A percentile compares a stretch with the other conserved stretches of the same genome.
These are phyloP conservation scores for Aphanomyces invadans DNA, from an alignment of 352 stramenopile genomes.

Conservation along the genomic window DNA sequence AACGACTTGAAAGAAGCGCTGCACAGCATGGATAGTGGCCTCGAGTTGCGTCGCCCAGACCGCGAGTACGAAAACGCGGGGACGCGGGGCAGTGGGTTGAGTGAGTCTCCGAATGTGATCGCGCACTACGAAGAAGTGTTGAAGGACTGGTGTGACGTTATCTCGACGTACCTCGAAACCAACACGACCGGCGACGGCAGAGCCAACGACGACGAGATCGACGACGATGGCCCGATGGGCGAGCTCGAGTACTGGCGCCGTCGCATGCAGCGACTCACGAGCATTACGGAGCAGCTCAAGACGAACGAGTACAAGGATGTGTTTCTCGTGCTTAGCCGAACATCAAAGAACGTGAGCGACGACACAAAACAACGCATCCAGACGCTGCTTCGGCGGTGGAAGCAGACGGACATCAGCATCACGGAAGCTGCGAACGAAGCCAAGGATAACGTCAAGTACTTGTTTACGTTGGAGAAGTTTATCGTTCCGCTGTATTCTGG, in stretches of 20 bases:
- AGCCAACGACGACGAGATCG: conserved; percentile 55
- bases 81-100: conserved; percentile 40
- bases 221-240: conserved; percentile 90
- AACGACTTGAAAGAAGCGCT: conserved; percentile 92
- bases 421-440: conserved; percentile 97
- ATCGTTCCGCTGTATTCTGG: conserved; percentile 85
- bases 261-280: conserved; percentile 97
- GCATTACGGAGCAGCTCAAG: conserved; percentile 97
- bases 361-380: conserved; percentile 91
- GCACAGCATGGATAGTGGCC: conserved; percentile 91
- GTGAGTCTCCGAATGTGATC: conserved; percentile 87
- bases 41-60: conserved; percentile 88
- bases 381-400: conserved; percentile 92
- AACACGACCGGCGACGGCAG: conserved; percentile 58
- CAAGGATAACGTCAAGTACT: conserved; percentile 99
- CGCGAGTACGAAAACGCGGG: conserved; percentile 44
- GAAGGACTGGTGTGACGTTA: conserved; percentile 96
- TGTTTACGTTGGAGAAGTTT: conserved; percentile 98
- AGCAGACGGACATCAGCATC: conserved; percentile 97
- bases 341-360: conserved; percentile 77
- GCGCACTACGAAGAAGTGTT: conserved; percentile 93
- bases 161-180: conserved; percentile 90
- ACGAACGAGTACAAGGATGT: conserved; percentile 95
- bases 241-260: conserved; percentile 96
- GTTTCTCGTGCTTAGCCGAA: conserved; percentile 85